phyloP scores from a whole-genome alignment of 1,284 basidiomycete species.

The Austroboletus novae-zelandiae region DNA sequence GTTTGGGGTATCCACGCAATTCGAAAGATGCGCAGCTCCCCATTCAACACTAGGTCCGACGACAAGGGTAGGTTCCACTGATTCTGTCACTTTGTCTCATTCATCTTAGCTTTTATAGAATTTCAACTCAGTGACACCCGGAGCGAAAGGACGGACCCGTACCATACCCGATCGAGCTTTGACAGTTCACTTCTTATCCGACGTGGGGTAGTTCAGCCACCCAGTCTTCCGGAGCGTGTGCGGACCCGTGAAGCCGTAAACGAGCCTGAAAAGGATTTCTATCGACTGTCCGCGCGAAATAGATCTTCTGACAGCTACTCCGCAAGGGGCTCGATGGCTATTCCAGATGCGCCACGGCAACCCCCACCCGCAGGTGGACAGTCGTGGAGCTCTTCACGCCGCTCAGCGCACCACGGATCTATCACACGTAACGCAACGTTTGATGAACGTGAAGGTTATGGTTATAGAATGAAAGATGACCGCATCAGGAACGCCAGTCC shows the following conservation, averaged over 20 bases:
- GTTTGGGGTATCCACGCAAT: constrained; percentile 21
- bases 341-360: not conserved
- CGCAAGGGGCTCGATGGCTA: not conserved
- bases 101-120: constrained; percentile 6
- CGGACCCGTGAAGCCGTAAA: constrained; percentile 6
- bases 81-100: not conserved
- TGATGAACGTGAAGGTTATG: not conserved
- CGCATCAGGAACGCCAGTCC: not conserved
- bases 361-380: constrained; percentile 3
- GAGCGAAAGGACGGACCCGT: constrained; percentile 1
- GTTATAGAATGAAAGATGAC: not conserved
- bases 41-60: constrained; percentile 7
- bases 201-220: constrained; percentile 5
- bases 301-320: not conserved
- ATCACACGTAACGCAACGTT: not conserved
- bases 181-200: constrained; percentile 7
- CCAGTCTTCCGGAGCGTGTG: constrained; percentile 1
- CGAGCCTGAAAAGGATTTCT: not conserved
- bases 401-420: not conserved
- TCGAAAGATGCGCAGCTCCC: constrained; percentile 17
- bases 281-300: not conserved
- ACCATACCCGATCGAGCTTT: not conserved
- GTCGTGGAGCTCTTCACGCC: not conserved
- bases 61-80: not conserved
- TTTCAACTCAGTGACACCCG: not conserved